A percentile compares a stretch with the other conserved stretches of the same genome.
Conservation (phyloP, 768 basidiomycete species). For the Trametes elegans region DNA sequence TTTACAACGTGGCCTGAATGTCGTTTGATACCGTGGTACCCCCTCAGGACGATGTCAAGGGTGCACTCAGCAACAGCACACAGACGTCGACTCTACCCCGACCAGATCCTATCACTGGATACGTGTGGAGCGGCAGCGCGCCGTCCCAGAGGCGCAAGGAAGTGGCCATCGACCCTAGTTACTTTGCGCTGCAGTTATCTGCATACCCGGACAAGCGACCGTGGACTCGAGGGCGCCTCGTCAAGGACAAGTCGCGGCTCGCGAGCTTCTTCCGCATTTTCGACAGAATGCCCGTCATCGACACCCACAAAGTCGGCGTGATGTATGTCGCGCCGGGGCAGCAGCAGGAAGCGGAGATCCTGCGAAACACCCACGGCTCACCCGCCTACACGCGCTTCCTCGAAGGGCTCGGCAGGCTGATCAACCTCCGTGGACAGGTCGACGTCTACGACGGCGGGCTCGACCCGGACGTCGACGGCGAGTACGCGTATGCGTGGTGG, state of each 20-base stretch:
- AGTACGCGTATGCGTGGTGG: slow-evolving; percentile 99
- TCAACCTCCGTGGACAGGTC: slow-evolving; percentile 83
- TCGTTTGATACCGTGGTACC: slow-evolving; percentile 17
- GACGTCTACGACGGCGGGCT: slow-evolving; percentile 94
- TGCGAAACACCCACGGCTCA: slow-evolving; percentile 89
- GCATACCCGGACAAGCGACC: slow-evolving; percentile 59
- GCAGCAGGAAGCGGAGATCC: slow-evolving; percentile 77
- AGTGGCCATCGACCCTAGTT: slow-evolving; percentile 81
- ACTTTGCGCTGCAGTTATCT: slow-evolving; percentile 83
- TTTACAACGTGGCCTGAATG: neutral
- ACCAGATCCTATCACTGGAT: slow-evolving; percentile 79
- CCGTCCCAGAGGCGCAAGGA: slow-evolving; percentile 89
- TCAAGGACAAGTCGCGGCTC: slow-evolving; percentile 53
- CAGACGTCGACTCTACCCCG: slow-evolving; percentile 27
- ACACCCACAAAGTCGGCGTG: slow-evolving; percentile 95
- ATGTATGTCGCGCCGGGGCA: slow-evolving; percentile 96
- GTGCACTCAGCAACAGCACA: slow-evolving; percentile 3
- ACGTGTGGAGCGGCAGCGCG: slow-evolving; percentile 83
- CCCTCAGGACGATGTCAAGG: slow-evolving; percentile 12
- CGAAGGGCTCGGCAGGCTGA: slow-evolving; percentile 83
- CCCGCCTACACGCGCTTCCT: slow-evolving; percentile 94
- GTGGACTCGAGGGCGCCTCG: slow-evolving; percentile 44
- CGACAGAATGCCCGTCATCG: slow-evolving; percentile 89
- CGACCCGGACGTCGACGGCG: slow-evolving; percentile 88
- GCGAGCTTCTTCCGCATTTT: slow-evolving; percentile 62